Base-by-base conservation (phyloP, 495 filamentous ascomycete genomes). In the Aspergillus ostianus region DNA sequence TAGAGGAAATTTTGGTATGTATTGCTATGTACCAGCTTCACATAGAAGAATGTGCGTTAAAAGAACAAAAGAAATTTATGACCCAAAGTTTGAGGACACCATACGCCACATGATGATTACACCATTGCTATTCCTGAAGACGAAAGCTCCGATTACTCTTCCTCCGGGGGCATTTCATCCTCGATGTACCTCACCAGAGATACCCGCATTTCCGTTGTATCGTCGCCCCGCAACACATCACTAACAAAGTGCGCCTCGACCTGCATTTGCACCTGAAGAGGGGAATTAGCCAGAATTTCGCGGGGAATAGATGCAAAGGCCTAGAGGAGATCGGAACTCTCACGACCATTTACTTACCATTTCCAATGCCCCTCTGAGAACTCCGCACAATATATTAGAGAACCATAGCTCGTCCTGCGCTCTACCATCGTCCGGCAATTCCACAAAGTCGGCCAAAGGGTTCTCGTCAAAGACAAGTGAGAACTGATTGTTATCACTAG, bases 331-430 rank as follows among this genome's bases (percentile, higher is more conserved):
- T 17, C 17, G 12, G 57, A 51, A 46, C 48, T 53, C 48, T 54
- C 49, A 47, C 56, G 17, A 17, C 20, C 5, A 18, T 47, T 7
- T 21, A 21, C 79, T 67, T 75, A 91, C 95, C 94, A 98, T 98
- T 79, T 98, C 94, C 57, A 98, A 73, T 6, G 94, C 86, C 6
- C 94, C 94, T 65, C 93, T 80, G 47, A 98, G 77, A 26, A 98
- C 89, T 45, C 94, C 94, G 65, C 95, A 98, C 19, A 98, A 82
- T 51, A 98, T 94, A 75, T 97, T 98, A 3, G 92, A 97, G 68
- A 93, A 98, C 94, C 94, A 98, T 12, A 98, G 79, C 75, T 97
- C 93, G 71, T 98, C 93, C 70, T 98, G 94, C 9, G 93, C 91
- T 54, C 92, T 82, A 50, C 92, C 95, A 73, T 98, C 94, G 71